Evolutionary conservation across 805 yeast genomes (phyloP), one percentile per base, ranked within the genome.

Genomic region (Suhomyces sp.): DNA sequence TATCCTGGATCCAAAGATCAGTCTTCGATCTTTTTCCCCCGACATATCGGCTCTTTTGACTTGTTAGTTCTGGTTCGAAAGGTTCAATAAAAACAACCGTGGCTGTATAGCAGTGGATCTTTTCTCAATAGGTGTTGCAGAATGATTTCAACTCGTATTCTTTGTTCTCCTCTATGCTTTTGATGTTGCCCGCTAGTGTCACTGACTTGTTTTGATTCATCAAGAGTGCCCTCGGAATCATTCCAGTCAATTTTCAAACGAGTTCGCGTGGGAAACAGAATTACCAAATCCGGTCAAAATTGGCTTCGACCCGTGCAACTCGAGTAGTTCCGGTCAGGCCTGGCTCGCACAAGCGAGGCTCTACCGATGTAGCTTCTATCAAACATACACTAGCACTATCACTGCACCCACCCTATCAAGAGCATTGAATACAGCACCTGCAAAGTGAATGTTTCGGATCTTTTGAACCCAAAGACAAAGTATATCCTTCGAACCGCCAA

Each of bases 1-100:
- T 31, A 69, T 62, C 22, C 72, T 62, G 8, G 65, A 56, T 33
- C 73, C 72, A 51, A 69, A 68, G 37, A 61, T 57, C 43, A 58
- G 57, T 44, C 58, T 52, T 54, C 53, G 60, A 55, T 55, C 56
- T 39, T 52, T 51, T 12, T 51, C 54, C 12, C 48, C 48, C n/a
- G 48, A 46, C 48, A 46, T 46, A 6, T 41, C 29, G 10, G 5
- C 20, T 37, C 17, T 9, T 15, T 2, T 17, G 13, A 31, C 35
- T 31, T 31, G 3, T 31, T 31, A 31, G 9, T 31, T 31, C 17
- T 35, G 7, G 9, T 35, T 1, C 40, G 12, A 27, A 31, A 31
- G 35, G 9, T 31, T 31, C 35, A 31, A 31, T 31, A 31, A 12
- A 27, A n/a, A 31, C 17, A 17, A 31, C 17, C 35, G 17, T n/a